Conservation (phyloP, 148 eudicot species). For the Rhododendron molle region DNA sequence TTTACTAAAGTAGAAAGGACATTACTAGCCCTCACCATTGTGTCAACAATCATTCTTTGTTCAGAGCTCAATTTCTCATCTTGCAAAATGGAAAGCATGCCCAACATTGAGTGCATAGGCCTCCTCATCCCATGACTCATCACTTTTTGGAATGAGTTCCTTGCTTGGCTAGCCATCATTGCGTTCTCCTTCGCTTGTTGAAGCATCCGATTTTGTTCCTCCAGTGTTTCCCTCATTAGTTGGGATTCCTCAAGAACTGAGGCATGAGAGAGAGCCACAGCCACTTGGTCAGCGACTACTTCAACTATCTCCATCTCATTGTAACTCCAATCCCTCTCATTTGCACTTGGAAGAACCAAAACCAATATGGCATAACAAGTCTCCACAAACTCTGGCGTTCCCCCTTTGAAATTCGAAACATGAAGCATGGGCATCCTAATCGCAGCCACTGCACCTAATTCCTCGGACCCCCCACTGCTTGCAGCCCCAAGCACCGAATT, state of each 20-base stretch:
- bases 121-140: constrained; percentile 84
- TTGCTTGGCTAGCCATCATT: constrained; percentile 76
- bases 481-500: constrained; percentile 56
- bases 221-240: constrained; percentile 58
- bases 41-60: constrained; percentile 54
- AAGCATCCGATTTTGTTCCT: constrained; percentile 63
- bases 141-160: constrained; percentile 71
- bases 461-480: constrained; percentile 48
- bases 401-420: constrained; percentile 74
- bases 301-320: constrained; percentile 69
- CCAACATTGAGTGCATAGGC: constrained; percentile 84
- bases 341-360: constrained; percentile 54
- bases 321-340: constrained; percentile 41
- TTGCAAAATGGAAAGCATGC: constrained; percentile 65
- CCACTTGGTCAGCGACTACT: constrained; percentile 93
- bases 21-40: constrained; percentile 63
- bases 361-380: constrained; percentile 76
- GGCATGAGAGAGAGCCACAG: constrained; percentile 91
- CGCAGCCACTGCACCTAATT: constrained; percentile 70
- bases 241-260: constrained; percentile 85
- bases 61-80: constrained; percentile 46
- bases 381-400: constrained; percentile 69
- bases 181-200: constrained; percentile 71
- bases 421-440: constrained; percentile 86
- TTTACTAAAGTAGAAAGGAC: constrained; percentile 62